These are phyloP conservation scores for Orbilia quercus DNA, from an alignment of 2,329 filamentous ascomycete genomes.

Conservation along the genomic window DNA sequence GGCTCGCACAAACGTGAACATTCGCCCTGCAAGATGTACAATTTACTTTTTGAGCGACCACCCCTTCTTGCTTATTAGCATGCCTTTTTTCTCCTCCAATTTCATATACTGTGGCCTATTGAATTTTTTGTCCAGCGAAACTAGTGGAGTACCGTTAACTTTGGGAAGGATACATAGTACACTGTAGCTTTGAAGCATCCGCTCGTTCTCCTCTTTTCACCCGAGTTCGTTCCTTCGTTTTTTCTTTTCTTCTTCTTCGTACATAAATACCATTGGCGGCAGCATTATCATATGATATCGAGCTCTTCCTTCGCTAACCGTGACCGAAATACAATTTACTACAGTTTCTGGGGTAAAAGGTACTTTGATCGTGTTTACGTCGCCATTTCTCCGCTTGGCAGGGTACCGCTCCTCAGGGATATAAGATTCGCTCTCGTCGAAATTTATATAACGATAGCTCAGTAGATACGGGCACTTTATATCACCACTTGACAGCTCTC, in stretches of 20 bases:
- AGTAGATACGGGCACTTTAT: conserved; percentile 16
- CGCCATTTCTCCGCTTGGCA: not conserved
- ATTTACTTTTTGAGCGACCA: not conserved
- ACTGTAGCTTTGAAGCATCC: conserved; percentile 12
- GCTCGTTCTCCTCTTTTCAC: conserved; percentile 4
- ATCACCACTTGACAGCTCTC: conserved; percentile 1
- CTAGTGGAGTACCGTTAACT: conserved; percentile 14
- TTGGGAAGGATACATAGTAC: conserved; percentile 3
- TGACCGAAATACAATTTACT: not conserved
- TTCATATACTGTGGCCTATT: conserved; percentile 1
- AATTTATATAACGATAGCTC: conserved; percentile 27
- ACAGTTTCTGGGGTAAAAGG: not conserved
- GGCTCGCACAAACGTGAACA: not conserved
- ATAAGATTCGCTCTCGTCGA: conserved; percentile 10
- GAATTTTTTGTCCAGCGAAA: conserved; percentile 15
- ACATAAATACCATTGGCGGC: conserved; percentile 3
- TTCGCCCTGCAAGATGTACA: conserved; percentile 5
- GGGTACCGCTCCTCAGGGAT: conserved; percentile 1
- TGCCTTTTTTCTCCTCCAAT: conserved; percentile 5
- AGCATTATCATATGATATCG: conserved; percentile 3
- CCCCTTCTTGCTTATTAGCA: not conserved
- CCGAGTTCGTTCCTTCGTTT: not conserved
- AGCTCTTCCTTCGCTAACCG: not conserved
- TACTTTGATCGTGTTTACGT: not conserved
- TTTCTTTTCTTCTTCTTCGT: not conserved